Conservation (phyloP, 306 rosid species). For the Quercus engelmannii region DNA sequence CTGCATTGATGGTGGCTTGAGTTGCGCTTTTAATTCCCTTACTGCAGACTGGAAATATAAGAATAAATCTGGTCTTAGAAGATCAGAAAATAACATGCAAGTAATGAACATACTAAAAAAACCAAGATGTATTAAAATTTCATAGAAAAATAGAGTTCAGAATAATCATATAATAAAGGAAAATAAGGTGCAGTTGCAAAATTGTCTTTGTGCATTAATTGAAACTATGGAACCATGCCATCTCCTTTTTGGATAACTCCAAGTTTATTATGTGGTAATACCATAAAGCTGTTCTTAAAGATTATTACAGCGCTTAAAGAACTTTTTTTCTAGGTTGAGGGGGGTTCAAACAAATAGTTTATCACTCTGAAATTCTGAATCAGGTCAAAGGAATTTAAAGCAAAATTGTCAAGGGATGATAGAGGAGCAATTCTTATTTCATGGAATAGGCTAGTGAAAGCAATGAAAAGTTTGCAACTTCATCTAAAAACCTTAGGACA, state of each 20-base stretch:
- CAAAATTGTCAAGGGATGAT: background rate
- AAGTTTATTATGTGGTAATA: background rate
- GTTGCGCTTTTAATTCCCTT: conserved; percentile 78
- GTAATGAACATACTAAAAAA: conserved; percentile 4
- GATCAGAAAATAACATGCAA: background rate
- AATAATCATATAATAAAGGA: conserved; percentile 5
- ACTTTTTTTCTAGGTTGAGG: background rate
- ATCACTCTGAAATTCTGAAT: background rate
- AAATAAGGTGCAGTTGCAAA: conserved; percentile 13
- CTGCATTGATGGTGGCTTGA: conserved; percentile 96
- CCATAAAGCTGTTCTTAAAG: background rate
- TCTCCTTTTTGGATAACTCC: background rate
- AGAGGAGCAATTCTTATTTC: background rate
- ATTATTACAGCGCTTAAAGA: background rate
- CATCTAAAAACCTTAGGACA: background rate
- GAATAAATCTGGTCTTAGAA: conserved; percentile 13
- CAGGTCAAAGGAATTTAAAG: background rate
- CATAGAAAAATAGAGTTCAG: background rate
- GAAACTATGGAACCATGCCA: background rate
- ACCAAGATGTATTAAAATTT: background rate
- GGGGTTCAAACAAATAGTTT: background rate
- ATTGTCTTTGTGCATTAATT: background rate
- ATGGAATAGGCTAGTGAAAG: background rate
- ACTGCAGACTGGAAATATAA: conserved; percentile 71
- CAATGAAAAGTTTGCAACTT: background rate